These are phyloP conservation scores for Leucogyrophana mollusca DNA, from an alignment of 768 basidiomycete genomes.

Conservation along the genomic window DNA sequence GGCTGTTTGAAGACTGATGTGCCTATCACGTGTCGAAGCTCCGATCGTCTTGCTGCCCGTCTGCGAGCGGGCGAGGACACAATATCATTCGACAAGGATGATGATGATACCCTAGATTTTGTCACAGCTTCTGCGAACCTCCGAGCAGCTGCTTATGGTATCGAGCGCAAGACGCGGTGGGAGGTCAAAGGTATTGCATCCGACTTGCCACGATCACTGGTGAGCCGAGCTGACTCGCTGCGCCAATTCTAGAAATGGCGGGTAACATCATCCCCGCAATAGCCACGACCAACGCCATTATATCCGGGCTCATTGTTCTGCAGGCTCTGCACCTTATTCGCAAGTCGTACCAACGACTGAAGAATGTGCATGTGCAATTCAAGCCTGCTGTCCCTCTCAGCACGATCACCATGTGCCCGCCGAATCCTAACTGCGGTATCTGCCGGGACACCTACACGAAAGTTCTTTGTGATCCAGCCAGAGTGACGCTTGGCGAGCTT, in stretches of 20 bases:
- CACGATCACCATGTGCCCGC: constrained; percentile 59
- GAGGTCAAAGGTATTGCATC: constrained; percentile 81
- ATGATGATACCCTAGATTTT: constrained; percentile 95
- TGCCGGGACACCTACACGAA: constrained; percentile 84
- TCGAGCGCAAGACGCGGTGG: constrained; percentile 88
- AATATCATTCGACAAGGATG: constrained; percentile 96
- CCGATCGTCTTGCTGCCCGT: constrained; percentile 73
- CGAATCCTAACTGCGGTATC: constrained; percentile 79
- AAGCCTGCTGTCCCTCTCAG: constrained; percentile 79
- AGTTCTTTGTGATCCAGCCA: constrained; percentile 69
- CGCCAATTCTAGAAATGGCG: constrained; percentile 79
- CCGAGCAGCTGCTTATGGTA: constrained; percentile 87
- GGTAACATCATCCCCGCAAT: constrained; percentile 99
- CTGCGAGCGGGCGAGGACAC: constrained; percentile 64
- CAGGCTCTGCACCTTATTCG: constrained; percentile 86
- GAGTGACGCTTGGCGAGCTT: constrained; percentile 69
- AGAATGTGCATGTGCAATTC: constrained; percentile 78
- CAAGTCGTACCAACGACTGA: constrained; percentile 55
- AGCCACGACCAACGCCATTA: constrained; percentile 97
- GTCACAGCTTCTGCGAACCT: constrained; percentile 95
- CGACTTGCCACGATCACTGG: neutral
- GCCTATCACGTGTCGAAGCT: constrained; percentile 57
- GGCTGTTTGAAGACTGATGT: no score
- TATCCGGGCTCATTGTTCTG: constrained; percentile 91
- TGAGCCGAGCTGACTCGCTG: neutral